phyloP scores from a whole-genome alignment of 345 rosid genomes.

The Erodium maritimum region DNA sequence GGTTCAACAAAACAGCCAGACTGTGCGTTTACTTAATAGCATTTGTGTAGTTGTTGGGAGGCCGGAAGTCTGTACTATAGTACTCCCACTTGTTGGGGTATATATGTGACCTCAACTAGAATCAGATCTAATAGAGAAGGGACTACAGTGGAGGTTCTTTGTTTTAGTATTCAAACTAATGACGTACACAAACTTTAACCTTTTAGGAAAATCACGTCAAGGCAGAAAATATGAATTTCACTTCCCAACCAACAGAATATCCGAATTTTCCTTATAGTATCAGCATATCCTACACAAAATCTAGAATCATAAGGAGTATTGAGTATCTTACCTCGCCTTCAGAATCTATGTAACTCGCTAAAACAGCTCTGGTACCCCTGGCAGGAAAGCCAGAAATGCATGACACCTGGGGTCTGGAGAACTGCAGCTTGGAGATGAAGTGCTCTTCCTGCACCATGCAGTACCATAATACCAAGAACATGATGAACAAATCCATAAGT shows the following conservation, averaged over 20 bases:
- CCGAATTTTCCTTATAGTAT: no score
- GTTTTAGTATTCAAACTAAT: background rate
- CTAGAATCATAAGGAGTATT: background rate
- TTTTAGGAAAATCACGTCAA: no score
- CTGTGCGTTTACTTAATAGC: no score
- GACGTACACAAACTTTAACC: no score
- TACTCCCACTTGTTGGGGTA: no score
- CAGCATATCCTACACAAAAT: background rate
- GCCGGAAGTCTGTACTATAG: no score
- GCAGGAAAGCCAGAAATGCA: conserved; percentile 61
- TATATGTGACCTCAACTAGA: background rate
- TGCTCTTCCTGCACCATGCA: conserved; percentile 73
- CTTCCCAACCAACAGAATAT: no score
- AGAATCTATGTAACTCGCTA: conserved; percentile 58
- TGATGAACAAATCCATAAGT: background rate
- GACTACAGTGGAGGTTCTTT: background rate
- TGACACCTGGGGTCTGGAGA: conserved; percentile 73
- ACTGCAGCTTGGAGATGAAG: conserved; percentile 60
- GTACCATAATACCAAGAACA: conserved; percentile 1
- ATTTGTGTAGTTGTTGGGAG: no score
- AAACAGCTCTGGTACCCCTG: conserved; percentile 55
- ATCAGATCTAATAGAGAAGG: no score
- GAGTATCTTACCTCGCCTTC: conserved; percentile 29
- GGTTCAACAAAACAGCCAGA: no score
- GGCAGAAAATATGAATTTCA: no score